Evolutionary conservation across 306 rosid genomes (phyloP).

Genomic region (Sechiopsis laciniata): DNA sequence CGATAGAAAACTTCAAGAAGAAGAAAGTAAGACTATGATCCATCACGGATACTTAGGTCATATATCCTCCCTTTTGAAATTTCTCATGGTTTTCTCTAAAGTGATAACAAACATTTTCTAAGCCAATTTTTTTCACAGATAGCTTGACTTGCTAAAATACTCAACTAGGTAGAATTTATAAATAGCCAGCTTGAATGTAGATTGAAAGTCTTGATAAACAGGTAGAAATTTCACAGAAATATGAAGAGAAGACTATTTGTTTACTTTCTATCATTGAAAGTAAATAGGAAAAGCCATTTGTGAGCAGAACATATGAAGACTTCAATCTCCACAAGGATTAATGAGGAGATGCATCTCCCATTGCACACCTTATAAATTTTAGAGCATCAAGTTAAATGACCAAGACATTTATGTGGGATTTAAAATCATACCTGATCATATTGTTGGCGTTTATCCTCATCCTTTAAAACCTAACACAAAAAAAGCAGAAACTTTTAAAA

Average conservation of each 20-base stretch:
- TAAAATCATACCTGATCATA: constrained; percentile 62
- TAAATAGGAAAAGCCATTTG: not conserved
- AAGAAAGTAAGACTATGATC: not conserved
- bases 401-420: not conserved
- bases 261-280: not conserved
- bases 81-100: not conserved
- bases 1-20: not conserved
- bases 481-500: not conserved
- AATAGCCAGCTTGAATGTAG: not conserved
- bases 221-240: not conserved
- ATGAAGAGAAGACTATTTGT: not conserved
- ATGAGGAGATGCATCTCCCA: not conserved
- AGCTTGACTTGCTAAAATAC: constrained; percentile 3
- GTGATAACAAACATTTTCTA: not conserved
- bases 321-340: not conserved
- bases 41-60: not conserved
- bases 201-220: not conserved
- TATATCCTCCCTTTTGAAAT: not conserved
- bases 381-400: not conserved
- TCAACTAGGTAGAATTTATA: not conserved
- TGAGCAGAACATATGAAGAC: not conserved
- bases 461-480: constrained; percentile 64
- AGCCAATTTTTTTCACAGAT: not conserved
- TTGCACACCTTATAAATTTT: not conserved
- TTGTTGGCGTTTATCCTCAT: constrained; percentile 66